Conservation (phyloP, 2,329 filamentous ascomycete species). For the Rutstroemia sp. region DNA sequence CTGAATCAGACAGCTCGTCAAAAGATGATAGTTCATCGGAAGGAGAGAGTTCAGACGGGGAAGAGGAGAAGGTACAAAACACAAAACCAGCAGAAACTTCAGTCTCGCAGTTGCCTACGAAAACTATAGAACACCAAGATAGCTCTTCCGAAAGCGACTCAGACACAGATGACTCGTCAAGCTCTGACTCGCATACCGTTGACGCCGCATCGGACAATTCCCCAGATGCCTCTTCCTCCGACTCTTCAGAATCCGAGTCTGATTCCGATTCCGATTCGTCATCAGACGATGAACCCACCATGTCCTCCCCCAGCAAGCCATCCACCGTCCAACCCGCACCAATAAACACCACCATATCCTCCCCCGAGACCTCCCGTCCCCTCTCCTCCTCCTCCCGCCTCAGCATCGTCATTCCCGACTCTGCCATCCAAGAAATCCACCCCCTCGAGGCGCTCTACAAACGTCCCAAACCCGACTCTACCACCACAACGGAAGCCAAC, state of each 20-base stretch:
- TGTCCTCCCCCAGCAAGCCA: slow-evolving; percentile 14
- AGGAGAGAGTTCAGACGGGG: neutral
- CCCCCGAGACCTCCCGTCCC: slow-evolving; percentile 10
- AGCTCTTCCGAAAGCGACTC: neutral
- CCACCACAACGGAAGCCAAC: slow-evolving; percentile 27
- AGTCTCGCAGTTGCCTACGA: neutral
- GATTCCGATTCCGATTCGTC: slow-evolving; percentile 19
- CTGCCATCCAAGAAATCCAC: slow-evolving; percentile 52
- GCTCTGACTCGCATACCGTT: neutral
- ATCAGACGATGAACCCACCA: slow-evolving; percentile 6
- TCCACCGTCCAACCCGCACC: neutral
- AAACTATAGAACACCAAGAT: neutral
- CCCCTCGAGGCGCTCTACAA: slow-evolving; percentile 93
- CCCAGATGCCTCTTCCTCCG: neutral
- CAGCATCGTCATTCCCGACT: slow-evolving; percentile 39
- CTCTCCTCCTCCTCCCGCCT: slow-evolving; percentile 41
- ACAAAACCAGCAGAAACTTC: neutral
- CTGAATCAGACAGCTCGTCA: slow-evolving; percentile 2
- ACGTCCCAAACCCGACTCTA: slow-evolving; percentile 42
- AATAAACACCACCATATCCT: slow-evolving; percentile 3
- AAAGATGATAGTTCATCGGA: neutral
- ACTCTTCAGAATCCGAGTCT: slow-evolving; percentile 11
- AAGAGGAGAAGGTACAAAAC: neutral
- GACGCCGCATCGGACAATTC: neutral
- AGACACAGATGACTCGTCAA: neutral